Conservation (phyloP, 768 basidiomycete genomes). For the Suillus discolor region DNA sequence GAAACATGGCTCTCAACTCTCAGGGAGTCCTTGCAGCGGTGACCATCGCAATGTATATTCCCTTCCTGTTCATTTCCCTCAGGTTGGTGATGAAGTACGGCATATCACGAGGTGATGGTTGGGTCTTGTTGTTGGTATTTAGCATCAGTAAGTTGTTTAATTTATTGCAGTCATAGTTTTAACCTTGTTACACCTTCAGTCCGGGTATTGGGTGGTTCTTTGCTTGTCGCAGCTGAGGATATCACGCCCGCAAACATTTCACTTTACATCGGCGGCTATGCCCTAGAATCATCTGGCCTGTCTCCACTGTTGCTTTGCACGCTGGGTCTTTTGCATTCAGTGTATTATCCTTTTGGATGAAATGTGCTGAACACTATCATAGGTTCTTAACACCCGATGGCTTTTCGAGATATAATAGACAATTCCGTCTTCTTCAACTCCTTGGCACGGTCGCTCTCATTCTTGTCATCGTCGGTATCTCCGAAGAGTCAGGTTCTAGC, state of each 20-base stretch:
- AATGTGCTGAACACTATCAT: slow-evolving; percentile 9
- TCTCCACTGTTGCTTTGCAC: slow-evolving; percentile 42
- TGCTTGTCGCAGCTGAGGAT: slow-evolving; percentile 58
- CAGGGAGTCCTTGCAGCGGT: slow-evolving; percentile 60
- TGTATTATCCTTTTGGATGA: slow-evolving; percentile 23
- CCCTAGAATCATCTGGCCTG: slow-evolving; percentile 39
- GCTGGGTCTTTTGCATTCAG: slow-evolving; percentile 36
- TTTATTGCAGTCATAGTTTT: neutral
- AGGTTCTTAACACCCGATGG: slow-evolving; percentile 34
- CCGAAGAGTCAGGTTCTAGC: slow-evolving; percentile 18
- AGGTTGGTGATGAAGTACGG: slow-evolving; percentile 55
- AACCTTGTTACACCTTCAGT: slow-evolving; percentile 37
- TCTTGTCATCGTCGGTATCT: slow-evolving; percentile 39
- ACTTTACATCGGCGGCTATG: slow-evolving; percentile 55
- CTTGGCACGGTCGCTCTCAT: slow-evolving; percentile 30
- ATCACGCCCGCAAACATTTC: slow-evolving; percentile 40
- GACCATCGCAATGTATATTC: slow-evolving; percentile 60
- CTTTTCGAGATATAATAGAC: slow-evolving; percentile 7
- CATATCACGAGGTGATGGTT: slow-evolving; percentile 60
- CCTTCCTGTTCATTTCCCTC: slow-evolving; percentile 49
- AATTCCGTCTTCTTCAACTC: slow-evolving; percentile 32
- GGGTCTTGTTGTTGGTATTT: slow-evolving; percentile 68
- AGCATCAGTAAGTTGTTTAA: slow-evolving; percentile 47
- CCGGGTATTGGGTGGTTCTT: slow-evolving; percentile 58
- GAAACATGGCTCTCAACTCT: slow-evolving; percentile 37